phyloP scores from a whole-genome alignment of 2,329 filamentous ascomycete species.

The Colletotrichum navitas region DNA sequence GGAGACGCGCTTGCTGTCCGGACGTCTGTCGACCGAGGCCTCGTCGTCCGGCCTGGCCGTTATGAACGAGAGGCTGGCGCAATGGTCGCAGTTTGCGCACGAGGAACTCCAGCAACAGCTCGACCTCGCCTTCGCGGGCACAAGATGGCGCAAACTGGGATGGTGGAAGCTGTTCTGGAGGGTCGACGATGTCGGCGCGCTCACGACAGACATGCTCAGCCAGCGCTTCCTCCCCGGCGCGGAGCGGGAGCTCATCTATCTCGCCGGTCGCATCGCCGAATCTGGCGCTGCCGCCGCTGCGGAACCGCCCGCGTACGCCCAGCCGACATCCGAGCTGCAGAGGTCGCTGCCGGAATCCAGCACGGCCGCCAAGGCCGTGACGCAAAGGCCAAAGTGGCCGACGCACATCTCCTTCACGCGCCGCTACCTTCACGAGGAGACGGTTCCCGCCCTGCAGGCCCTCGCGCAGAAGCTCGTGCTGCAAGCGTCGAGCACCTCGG shows the following conservation, averaged over 20 bases:
- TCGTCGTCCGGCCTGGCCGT: slow-evolving; percentile 56
- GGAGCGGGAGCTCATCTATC: slow-evolving; percentile 85
- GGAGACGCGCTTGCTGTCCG: slow-evolving; percentile 56
- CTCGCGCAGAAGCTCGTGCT: slow-evolving; percentile 81
- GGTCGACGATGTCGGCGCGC: slow-evolving; percentile 89
- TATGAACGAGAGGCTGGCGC: slow-evolving; percentile 71
- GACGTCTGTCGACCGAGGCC: slow-evolving; percentile 48
- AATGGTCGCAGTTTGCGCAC: slow-evolving; percentile 86
- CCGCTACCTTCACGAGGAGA: slow-evolving; percentile 73
- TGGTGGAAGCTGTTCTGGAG: slow-evolving; percentile 99
- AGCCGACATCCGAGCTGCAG: slow-evolving; percentile 49
- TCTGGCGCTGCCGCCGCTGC: slow-evolving; percentile 48
- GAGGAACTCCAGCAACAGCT: slow-evolving; percentile 85
- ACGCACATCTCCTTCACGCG: slow-evolving; percentile 79
- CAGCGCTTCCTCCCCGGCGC: slow-evolving; percentile 82
- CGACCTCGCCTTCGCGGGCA: slow-evolving; percentile 81
- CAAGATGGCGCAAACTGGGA: slow-evolving; percentile 81
- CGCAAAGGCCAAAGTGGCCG: slow-evolving; percentile 70
- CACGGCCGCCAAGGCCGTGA: slow-evolving; percentile 30
- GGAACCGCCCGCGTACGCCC: slow-evolving; percentile 48
- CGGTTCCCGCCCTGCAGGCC: slow-evolving; percentile 78
- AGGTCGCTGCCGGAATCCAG: slow-evolving; percentile 5
- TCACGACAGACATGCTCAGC: slow-evolving; percentile 82
- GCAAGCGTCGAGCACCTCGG: slow-evolving; percentile 80
- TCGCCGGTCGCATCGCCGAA: slow-evolving; percentile 80